These are phyloP conservation scores for Brassica carinata DNA, from an alignment of 345 rosid genomes.

Conservation along the genomic window DNA sequence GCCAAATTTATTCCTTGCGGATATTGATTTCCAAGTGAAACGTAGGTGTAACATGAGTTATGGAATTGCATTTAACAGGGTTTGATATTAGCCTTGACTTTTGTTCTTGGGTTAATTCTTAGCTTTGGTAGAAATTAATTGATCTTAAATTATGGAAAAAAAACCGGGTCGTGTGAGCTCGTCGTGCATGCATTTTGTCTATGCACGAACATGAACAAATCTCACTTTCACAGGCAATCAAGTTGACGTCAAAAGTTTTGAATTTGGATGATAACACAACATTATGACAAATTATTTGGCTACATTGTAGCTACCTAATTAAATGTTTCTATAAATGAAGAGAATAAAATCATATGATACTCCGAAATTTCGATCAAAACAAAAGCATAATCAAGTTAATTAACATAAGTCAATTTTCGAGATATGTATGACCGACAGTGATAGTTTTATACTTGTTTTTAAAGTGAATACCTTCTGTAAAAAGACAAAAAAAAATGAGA, in stretches of 20 bases:
- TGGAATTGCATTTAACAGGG: not conserved
- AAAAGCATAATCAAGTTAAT: not conserved
- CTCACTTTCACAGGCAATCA: slow-evolving; percentile 20
- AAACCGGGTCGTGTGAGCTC: slow-evolving; percentile 14
- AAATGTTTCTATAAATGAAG: not conserved
- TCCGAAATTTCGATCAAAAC: not conserved
- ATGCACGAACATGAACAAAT: slow-evolving; percentile 17
- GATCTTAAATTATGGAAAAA: not conserved
- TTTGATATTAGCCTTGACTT: not conserved
- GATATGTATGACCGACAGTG: not conserved
- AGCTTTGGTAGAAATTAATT: not conserved
- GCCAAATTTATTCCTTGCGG: no score
- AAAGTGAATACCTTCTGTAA: not conserved
- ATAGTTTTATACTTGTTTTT: not conserved
- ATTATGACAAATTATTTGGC: not conserved
- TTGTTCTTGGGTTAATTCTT: not conserved
- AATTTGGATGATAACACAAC: not conserved
- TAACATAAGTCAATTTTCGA: not conserved
- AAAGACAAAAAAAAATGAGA: not conserved
- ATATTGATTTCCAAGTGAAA: not conserved
- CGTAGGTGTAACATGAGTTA: not conserved
- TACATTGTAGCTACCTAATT: not conserved
- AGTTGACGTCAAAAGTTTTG: slow-evolving; percentile 8
- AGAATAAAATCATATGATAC: no score
- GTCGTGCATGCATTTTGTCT: slow-evolving; percentile 28